Base-by-base conservation (phyloP, 805 yeast genomes). In the Starmerella apicola region DNA sequence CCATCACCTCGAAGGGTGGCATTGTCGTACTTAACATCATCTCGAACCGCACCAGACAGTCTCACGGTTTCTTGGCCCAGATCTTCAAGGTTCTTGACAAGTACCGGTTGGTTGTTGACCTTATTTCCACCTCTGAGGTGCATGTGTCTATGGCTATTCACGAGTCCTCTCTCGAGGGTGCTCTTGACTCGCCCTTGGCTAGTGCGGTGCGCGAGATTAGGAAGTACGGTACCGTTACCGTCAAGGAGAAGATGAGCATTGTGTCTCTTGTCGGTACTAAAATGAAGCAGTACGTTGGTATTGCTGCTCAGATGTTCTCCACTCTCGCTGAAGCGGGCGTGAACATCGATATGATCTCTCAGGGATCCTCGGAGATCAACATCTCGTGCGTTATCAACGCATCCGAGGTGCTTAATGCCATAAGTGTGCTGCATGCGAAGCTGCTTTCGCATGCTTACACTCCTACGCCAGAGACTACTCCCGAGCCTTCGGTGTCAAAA, bases 131-230 rank as follows among this genome's bases (percentile, higher is more conserved):
- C 3, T 84, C 96, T 1, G 97, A 91, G 61, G 98, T 91, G 10
- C 96, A 91, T 57, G 95, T 91, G 21, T 88, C 97, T 15, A 88
- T 91, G 97, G 98, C 98, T 3, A 67, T 91, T 49, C 93, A 84
- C 49, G 77, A 77, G 32, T 46, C 56, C 16, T 38, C 48, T 10
- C 33, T 18, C 9, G 33, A 30, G 33, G 33, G 33, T 18, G 36
- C 39, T 4, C 71, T 76, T 29, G 86, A 78, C 43, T 78, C 77
- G 18, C 67, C 72, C 13, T 66, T 86, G 50, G 72, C 76, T 42
- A 69, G 68, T 37, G 95, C 96, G 1, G 71, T 85, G 35, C 74
- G 69, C 33, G 94, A 86, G 54, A 70, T 91, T 52, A 71, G 76
- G 41, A 72, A 71, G 50, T 76, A 81, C 63, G 98, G 98, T 34